Conservation (phyloP, 2,329 filamentous ascomycete species). For the Penicillium aurantiogriseum region DNA sequence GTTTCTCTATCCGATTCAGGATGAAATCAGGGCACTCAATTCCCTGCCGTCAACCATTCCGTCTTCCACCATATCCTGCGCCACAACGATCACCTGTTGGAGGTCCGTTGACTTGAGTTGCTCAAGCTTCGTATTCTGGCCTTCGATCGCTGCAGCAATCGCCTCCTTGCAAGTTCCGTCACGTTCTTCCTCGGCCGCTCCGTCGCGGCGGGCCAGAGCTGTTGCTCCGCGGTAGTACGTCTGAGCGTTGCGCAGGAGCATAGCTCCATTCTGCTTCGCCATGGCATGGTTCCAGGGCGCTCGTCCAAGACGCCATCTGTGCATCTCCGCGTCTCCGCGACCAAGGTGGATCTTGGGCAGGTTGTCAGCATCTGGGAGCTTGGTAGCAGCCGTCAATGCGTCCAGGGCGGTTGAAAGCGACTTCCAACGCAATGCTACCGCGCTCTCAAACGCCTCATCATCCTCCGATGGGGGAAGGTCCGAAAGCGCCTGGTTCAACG, state of each 20-base stretch:
- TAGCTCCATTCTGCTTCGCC: constrained; percentile 46
- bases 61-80: constrained; percentile 55
- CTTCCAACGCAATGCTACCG: constrained; percentile 50
- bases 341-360: constrained; percentile 54
- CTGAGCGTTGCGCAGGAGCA: constrained; percentile 55
- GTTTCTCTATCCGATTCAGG: constrained; percentile 20
- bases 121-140: constrained; percentile 41
- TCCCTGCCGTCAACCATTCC: constrained; percentile 44
- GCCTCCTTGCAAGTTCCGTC: constrained; percentile 51
- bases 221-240: constrained; percentile 58
- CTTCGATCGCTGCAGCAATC: constrained; percentile 48
- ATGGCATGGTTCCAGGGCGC: constrained; percentile 44
- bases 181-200: constrained; percentile 42
- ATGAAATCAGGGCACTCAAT: constrained; percentile 35
- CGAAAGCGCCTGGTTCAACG: constrained; percentile 51
- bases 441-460: constrained; percentile 30
- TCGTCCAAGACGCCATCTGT: constrained; percentile 52
- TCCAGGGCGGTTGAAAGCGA: constrained; percentile 53
- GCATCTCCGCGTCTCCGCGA: constrained; percentile 57
- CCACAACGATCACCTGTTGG: constrained; percentile 44
- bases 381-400: constrained; percentile 51
- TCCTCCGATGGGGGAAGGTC: constrained; percentile 32
- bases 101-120: constrained; percentile 34
- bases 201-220: constrained; percentile 41
- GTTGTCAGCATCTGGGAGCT: constrained; percentile 51